Evolutionary conservation across 2,329 filamentous ascomycete species (phyloP).

Genomic region (Cladosporium sp.): DNA sequence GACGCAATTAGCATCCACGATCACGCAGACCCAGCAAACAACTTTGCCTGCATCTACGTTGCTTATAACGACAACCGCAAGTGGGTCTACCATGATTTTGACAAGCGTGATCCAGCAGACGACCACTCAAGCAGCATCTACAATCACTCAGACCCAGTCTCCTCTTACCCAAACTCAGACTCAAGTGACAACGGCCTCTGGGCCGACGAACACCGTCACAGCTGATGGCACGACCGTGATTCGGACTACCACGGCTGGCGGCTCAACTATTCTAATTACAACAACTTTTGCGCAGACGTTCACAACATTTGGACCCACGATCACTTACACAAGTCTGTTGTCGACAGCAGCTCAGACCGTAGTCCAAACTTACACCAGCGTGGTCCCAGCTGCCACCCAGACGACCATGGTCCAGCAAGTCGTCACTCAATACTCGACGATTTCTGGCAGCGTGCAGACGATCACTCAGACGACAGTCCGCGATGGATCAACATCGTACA

Average conservation of each 20-base stretch:
- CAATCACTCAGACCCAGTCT: not conserved
- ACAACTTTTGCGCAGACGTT: conserved; percentile 2
- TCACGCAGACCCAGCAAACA: not conserved
- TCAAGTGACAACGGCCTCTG: not conserved
- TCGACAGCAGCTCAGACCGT: not conserved
- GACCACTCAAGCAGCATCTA: not conserved
- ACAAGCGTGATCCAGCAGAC: not conserved
- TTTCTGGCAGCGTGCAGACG: not conserved
- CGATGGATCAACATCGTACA: not conserved
- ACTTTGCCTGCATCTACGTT: not conserved
- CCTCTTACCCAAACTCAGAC: not conserved
- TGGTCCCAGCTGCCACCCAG: not conserved
- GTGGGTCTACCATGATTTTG: not conserved
- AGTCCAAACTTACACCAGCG: conserved; percentile 1
- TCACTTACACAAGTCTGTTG: not conserved
- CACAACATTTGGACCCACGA: not conserved
- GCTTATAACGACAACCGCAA: not conserved
- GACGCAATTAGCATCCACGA: not conserved
- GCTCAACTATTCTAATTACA: not conserved
- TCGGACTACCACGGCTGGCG: not conserved
- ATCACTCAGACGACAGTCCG: not conserved
- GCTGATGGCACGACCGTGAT: not conserved
- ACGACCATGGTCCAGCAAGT: not conserved
- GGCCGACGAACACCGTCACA: not conserved
- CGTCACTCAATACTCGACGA: not conserved